Evolutionary conservation across 345 rosid species (phyloP).

Genomic region (Eucalyptus dawsonii): DNA sequence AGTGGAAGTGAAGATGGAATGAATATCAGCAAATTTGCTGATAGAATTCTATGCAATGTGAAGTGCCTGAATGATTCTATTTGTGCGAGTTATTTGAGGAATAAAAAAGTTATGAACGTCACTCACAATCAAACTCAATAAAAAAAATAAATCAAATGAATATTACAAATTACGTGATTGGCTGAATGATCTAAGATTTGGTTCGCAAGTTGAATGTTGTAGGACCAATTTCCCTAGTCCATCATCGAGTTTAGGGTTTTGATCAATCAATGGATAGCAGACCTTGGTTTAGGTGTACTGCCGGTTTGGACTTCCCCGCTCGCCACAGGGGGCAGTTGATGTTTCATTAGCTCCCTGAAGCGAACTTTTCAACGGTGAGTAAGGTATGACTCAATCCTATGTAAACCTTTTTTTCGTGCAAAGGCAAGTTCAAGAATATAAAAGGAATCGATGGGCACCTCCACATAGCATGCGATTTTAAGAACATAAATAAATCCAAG

Average conservation of each 20-base stretch:
- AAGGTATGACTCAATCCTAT: not conserved
- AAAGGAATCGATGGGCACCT: not conserved
- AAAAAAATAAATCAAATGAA: not conserved
- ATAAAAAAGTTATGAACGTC: not conserved
- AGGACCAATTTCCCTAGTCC: not conserved
- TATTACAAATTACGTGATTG: not conserved
- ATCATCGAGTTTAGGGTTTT: not conserved
- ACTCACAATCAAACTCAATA: not conserved
- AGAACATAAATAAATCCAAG: not conserved
- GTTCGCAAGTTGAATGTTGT: not conserved
- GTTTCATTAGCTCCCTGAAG: not conserved
- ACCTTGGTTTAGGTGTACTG: not conserved
- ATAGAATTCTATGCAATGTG: not conserved
- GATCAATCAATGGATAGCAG: not conserved
- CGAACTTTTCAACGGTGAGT: not conserved
- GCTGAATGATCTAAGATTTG: not conserved
- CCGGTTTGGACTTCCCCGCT: not conserved
- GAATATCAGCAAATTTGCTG: not conserved
- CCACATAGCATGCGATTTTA: not conserved
- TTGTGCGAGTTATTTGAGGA: not conserved
- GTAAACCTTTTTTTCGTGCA: not conserved
- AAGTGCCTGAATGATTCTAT: not conserved
- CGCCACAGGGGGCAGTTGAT: not conserved
- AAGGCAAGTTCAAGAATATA: not conserved
- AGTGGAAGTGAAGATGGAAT: not conserved